phyloP scores from a whole-genome alignment of 225 moss, liverwort and hornwort species.

The Antitrichia curtipendula region DNA sequence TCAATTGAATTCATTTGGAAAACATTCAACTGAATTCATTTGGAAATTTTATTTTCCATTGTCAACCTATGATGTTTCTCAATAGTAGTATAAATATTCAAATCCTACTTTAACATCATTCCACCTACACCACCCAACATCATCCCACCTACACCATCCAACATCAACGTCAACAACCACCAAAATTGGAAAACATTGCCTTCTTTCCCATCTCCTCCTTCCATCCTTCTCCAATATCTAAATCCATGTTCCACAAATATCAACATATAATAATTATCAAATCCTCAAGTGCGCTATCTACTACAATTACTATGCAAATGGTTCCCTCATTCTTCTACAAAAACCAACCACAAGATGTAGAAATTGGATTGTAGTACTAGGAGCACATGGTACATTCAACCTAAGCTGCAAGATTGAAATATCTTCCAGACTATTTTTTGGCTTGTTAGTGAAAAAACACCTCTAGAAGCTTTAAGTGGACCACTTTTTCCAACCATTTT shows the following conservation, averaged over 20 bases:
- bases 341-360: not conserved
- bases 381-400: not conserved
- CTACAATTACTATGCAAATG: rapidly evolving
- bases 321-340: not conserved
- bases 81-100: not conserved
- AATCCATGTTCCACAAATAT: rapidly evolving
- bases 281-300: rapidly evolving
- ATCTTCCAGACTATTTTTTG: rapidly evolving
- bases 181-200: not conserved
- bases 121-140: not conserved
- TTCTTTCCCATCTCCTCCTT: not conserved
- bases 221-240: rapidly evolving
- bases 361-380: rapidly evolving
- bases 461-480: rapidly evolving
- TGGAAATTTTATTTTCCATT: not conserved
- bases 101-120: not conserved
- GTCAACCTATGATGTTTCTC: not conserved
- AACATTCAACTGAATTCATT: rapidly evolving
- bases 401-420: rapidly evolving
- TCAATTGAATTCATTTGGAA: rapidly evolving
- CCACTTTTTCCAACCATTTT: not conserved
- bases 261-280: not conserved
- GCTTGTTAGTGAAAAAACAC: not conserved
- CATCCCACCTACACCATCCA: not conserved
- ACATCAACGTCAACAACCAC: not conserved